Base-by-base conservation (phyloP, 305 asterid genomes). In the Solanum aculeatissimum region DNA sequence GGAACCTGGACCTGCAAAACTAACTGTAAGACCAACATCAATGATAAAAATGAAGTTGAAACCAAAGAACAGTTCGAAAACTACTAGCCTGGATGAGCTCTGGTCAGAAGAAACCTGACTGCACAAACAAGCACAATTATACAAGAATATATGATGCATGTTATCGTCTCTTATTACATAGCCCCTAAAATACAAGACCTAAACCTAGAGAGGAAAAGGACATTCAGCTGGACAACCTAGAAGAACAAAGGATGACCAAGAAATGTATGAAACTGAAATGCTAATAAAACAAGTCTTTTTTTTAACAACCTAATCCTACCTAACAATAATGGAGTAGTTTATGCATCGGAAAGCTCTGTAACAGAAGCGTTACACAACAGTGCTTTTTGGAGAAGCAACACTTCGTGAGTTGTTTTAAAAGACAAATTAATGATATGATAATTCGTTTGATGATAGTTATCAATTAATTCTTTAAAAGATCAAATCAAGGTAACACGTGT, bases 61-160 rank as follows among this genome's bases (percentile, higher is more conserved):
- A 23, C 13, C 7, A 32, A 78, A 81, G 70, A 69, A 81, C 83
- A 81, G 85, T 83, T 80, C 21, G 78, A 40, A 51, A 87, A 79
- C 91, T 86, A 90, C 96, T 83, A 88, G 90, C 89, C 89, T 83
- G 85, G 90, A 81, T 88, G 86, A 45, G 80, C 60, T 40, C 42
- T 42, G 71, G 23, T 11, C 81, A 72, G 7, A 63, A 40, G 68
- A 83, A 72, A 82, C 81, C 83, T 27, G 65, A 63, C 62, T 60
- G 80, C 69, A 51, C 70, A 80, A 55, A 78, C 83, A 66, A 84
- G 57, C 66, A 68, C 66, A 68, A 71, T 71, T 32, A 78, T 78
- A 53, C 83, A 78, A 78, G 83, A 32, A 78, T 5, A 78, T 21
- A 53, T 18, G 49, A 53, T 19, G 83, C 83, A 53, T 53, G 49